phyloP scores from a whole-genome alignment of 2,329 filamentous ascomycete genomes.

The Arthrobotrys conoides region DNA sequence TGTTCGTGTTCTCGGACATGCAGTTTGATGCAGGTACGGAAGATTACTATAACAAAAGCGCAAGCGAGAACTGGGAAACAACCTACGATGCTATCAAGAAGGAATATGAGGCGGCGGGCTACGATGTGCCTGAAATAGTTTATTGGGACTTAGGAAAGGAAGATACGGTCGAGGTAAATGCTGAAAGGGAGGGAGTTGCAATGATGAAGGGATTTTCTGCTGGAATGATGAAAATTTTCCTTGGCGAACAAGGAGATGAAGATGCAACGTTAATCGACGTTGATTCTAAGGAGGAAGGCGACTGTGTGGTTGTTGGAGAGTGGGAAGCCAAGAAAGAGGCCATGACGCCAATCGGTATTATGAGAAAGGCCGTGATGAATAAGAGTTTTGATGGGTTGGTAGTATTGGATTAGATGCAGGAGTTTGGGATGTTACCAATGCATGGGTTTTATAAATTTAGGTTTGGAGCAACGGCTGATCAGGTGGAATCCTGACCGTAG shows the following conservation, averaged over 20 bases:
- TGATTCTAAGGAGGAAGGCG: slow-evolving; percentile 64
- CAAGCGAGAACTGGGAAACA: slow-evolving; percentile 66
- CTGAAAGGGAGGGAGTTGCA: slow-evolving; percentile 73
- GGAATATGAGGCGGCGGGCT: slow-evolving; percentile 70
- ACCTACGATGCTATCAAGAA: slow-evolving; percentile 71
- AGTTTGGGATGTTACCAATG: neutral
- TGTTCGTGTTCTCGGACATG: slow-evolving; percentile 76
- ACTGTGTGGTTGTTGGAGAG: slow-evolving; percentile 42
- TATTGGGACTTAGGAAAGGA: slow-evolving; percentile 74
- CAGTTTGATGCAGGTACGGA: slow-evolving; percentile 70
- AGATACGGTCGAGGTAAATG: slow-evolving; percentile 69
- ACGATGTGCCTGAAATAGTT: slow-evolving; percentile 74
- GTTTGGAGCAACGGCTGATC: neutral
- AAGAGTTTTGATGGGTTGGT: slow-evolving; percentile 73
- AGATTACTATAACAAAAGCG: neutral
- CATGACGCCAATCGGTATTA: slow-evolving; percentile 68
- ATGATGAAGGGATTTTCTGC: slow-evolving; percentile 73
- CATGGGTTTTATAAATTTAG: too few species aligned
- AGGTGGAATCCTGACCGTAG: neutral
- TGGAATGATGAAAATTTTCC: slow-evolving; percentile 54
- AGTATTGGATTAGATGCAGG: slow-evolving; percentile 71
- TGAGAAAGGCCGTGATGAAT: slow-evolving; percentile 72
- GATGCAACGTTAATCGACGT: slow-evolving; percentile 67
- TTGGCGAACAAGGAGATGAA: slow-evolving; percentile 68
- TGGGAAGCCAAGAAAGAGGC: slow-evolving; percentile 67